Evolutionary conservation across 352 stramenopile species (phyloP).

Genomic region (Phytophthora quininea): DNA sequence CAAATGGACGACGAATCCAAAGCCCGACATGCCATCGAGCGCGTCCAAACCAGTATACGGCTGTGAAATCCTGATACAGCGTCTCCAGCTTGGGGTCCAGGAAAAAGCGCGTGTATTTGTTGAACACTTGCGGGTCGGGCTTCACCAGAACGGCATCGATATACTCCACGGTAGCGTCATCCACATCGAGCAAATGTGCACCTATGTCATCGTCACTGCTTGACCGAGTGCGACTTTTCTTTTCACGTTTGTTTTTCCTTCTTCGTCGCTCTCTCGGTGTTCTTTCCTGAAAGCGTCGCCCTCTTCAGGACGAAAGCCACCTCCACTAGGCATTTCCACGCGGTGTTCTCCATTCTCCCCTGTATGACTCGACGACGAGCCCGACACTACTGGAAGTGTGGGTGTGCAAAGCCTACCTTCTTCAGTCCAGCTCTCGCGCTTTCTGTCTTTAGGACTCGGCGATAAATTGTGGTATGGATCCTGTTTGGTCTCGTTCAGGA

Average conservation of each 20-base stretch:
- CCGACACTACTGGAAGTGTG: conserved; percentile 8
- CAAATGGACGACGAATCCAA: conserved; percentile 77
- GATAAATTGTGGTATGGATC: conserved; percentile 20
- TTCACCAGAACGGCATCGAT: conserved; percentile 78
- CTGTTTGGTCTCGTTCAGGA: background rate
- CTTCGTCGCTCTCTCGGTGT: conserved; percentile 25
- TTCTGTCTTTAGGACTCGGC: conserved; percentile 26
- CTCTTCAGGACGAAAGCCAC: conserved; percentile 21
- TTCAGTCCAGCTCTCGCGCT: conserved; percentile 30
- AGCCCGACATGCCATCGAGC: conserved; percentile 76
- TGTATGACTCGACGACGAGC: conserved; percentile 19
- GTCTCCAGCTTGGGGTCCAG: conserved; percentile 73
- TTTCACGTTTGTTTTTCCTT: conserved; percentile 18
- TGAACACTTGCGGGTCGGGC: conserved; percentile 76
- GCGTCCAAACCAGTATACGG: conserved; percentile 80
- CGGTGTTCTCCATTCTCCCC: conserved; percentile 8
- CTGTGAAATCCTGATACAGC: conserved; percentile 87
- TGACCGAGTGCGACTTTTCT: conserved; percentile 17
- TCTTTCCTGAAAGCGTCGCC: conserved; percentile 15
- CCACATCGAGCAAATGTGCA: conserved; percentile 40
- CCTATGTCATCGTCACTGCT: conserved; percentile 33
- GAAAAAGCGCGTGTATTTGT: conserved; percentile 83
- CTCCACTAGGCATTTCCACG: conserved; percentile 14
- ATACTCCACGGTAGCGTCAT: conserved; percentile 73
- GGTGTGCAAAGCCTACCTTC: conserved; percentile 35